Evolutionary conservation across 306 rosid genomes (phyloP), one percentile per base, ranked within the genome.

Genomic region (Sesbania bispinosa): DNA sequence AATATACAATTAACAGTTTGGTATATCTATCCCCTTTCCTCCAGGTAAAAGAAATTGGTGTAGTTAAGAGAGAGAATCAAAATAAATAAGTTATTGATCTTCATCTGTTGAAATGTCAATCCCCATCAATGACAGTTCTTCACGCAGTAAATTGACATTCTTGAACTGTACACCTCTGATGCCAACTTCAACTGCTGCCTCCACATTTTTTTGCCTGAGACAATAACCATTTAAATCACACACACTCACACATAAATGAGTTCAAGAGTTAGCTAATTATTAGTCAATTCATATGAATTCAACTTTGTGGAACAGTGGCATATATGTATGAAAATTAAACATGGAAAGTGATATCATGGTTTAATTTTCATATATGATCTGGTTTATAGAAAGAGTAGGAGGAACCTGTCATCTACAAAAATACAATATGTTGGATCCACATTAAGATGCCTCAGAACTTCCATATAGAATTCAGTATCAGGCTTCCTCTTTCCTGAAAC

Each of bases 401-500:
- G 30, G 69, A 80, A 94, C 97, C 98, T 94, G 86, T 94, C 96
- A 67, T 94, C 97, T 3, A 94, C 39, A 54, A 94, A 94, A 64
- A 94, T 71, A 68, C 98, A 94, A 76, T 73, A 77, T 6, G 62
- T 30, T 32, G 97, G 87, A 78, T 87, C 89, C 70, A 89, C 90
- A 67, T 89, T 16, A 24, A 94, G 95, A 67, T 83, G 90, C 73
- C 80, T 76, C 83, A 89, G 20, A 72, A 67, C 91, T 63, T 90
- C 96, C 73, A 20, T 75, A 77, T 78, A 94, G 82, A 80, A 94
- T 26, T 86, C 90, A 16, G 81, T 88, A 67, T 94, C 95, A 2
- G 98, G 98, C 84, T 94, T 94, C 75, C 98, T 87, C 87, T 87
- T 94, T 73, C 97, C 97, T 90, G 85, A 78, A 89, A 80, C 39